These are phyloP conservation scores for Cladophialophora carrionii DNA, from an alignment of 2,329 filamentous ascomycete genomes.

Conservation along the genomic window DNA sequence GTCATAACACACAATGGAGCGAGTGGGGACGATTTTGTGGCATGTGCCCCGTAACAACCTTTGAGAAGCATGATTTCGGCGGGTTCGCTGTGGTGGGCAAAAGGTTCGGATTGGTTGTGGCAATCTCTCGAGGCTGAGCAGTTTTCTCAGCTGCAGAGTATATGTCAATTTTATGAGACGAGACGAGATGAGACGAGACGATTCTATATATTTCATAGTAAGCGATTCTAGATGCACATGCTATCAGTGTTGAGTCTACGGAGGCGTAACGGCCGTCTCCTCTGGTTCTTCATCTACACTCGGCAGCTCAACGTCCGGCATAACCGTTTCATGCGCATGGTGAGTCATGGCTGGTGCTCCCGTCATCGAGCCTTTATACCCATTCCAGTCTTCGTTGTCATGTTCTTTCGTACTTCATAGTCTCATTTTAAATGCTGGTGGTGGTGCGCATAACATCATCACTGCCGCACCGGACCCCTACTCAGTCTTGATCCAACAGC, in stretches of 20 bases:
- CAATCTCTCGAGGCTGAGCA: background rate
- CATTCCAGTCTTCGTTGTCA: background rate
- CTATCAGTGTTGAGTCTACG: background rate
- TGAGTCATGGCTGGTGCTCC: background rate
- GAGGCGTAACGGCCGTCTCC: background rate
- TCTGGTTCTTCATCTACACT: background rate
- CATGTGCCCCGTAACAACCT: slow-evolving; percentile 48
- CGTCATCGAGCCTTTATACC: background rate
- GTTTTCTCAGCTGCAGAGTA: background rate
- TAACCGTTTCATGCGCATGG: background rate
- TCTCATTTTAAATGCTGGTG: background rate
- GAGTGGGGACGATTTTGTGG: slow-evolving; percentile 68
- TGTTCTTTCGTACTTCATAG: slow-evolving; percentile 3
- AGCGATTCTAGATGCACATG: background rate
- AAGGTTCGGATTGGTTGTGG: background rate
- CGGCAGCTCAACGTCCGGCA: background rate
- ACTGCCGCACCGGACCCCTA: background rate
- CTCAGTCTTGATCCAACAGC: background rate
- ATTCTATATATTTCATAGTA: background rate
- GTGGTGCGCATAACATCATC: background rate
- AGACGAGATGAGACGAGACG: background rate
- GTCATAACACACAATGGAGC: slow-evolving; percentile 73
- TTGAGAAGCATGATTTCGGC: background rate
- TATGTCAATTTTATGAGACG: background rate
- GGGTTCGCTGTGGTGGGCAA: background rate